phyloP scores from a whole-genome alignment of 2,329 filamentous ascomycete species.

The Aureobasidium pullulans region DNA sequence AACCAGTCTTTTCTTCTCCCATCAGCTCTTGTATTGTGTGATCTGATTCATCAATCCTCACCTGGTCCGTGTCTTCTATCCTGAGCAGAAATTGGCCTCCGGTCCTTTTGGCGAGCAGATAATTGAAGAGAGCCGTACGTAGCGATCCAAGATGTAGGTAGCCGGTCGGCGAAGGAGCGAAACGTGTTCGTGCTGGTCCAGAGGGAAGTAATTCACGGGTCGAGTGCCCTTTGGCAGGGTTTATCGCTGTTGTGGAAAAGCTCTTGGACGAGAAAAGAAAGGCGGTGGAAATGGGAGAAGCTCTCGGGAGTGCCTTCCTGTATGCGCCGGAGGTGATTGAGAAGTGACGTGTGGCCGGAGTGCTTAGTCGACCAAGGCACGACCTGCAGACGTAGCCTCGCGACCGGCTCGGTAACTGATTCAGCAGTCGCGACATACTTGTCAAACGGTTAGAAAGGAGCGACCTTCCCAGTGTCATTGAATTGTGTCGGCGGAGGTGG shows the following conservation, averaged over 20 bases:
- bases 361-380: background rate
- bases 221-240: background rate
- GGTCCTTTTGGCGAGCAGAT: constrained; percentile 78
- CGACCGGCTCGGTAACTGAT: background rate
- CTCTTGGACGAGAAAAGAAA: background rate
- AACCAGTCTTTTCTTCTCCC: constrained; percentile 66
- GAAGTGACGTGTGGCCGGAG: background rate
- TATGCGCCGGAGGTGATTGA: background rate
- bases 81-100: constrained; percentile 84
- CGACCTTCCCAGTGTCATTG: background rate
- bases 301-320: background rate
- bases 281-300: background rate
- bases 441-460: background rate
- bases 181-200: constrained; percentile 66
- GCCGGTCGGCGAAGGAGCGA: constrained; percentile 92
- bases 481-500: background rate
- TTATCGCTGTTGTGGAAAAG: background rate
- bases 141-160: constrained; percentile 88
- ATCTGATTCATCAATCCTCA: constrained; percentile 31
- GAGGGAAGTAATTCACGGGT: background rate
- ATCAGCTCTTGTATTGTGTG: constrained; percentile 26
- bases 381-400: background rate
- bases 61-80: constrained; percentile 92
- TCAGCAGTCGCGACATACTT: constrained; percentile 6
- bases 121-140: constrained; percentile 92